Evolutionary conservation across 768 basidiomycete species (phyloP).

Genomic region (Lepiota brunneoincarnata): DNA sequence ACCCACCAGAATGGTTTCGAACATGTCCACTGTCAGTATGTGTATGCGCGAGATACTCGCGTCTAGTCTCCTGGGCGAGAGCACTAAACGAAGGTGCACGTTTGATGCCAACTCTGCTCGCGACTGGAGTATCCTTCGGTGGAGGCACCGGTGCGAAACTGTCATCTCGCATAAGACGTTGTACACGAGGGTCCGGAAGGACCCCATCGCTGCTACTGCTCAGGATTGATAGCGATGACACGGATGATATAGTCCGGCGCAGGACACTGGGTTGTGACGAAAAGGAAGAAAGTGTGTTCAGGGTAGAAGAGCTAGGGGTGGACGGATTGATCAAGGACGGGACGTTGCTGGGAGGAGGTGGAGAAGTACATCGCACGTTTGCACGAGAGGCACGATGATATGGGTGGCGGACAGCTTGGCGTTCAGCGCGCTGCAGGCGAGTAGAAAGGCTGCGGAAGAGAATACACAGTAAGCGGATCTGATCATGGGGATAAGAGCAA

Average conservation of each 20-base stretch:
- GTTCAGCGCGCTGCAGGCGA: conserved; percentile 65
- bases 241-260: conserved; percentile 46
- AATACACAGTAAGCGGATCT: conserved; percentile 9
- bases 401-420: conserved; percentile 53
- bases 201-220: conserved; percentile 32
- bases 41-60: conserved; percentile 14
- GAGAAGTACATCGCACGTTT: conserved; percentile 37
- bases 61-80: conserved; percentile 26
- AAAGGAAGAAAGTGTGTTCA: conserved; percentile 44
- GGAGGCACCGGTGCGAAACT: conserved; percentile 35
- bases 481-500: too few relatives aligned
- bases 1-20: conserved; percentile 33
- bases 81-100: conserved; percentile 61
- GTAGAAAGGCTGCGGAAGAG: conserved; percentile 50
- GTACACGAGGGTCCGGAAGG: conserved; percentile 46
- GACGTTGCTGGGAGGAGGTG: conserved; percentile 33
- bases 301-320: conserved; percentile 64
- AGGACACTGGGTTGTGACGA: conserved; percentile 35
- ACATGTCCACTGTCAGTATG: conserved; percentile 23
- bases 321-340: conserved; percentile 50
- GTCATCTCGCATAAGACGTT: conserved; percentile 50
- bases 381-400: conserved; percentile 44
- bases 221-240: conserved; percentile 40
- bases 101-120: conserved; percentile 36
- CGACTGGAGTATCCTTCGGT: conserved; percentile 26